phyloP scores from a whole-genome alignment of 2,329 filamentous ascomycete species.

The Chrysoporthe cubensis region DNA sequence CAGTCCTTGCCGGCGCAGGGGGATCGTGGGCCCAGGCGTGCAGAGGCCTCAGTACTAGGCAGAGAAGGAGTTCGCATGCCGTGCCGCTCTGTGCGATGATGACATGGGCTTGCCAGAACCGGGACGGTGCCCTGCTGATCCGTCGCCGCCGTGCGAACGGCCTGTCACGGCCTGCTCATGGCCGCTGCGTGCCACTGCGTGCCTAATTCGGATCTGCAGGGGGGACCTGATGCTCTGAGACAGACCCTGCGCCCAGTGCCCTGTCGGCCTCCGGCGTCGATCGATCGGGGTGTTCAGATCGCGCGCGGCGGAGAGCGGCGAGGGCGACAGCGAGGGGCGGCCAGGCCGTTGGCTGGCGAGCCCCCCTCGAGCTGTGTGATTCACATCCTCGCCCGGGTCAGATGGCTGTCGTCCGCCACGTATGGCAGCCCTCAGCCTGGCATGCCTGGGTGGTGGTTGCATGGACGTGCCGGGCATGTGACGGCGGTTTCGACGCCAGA shows the following conservation, averaged over 20 bases:
- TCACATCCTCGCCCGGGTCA: background rate
- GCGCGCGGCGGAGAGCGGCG: background rate
- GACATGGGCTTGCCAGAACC: background rate
- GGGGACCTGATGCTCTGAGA: background rate
- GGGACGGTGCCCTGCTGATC: slow-evolving; percentile 1
- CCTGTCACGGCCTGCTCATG: background rate
- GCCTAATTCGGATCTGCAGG: background rate
- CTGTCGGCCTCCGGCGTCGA: background rate
- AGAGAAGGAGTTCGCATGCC: background rate
- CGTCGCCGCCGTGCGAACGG: background rate
- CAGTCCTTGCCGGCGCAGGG: background rate
- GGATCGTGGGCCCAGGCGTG: background rate
- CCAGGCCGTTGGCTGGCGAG: too few species aligned
- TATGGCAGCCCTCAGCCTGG: slow-evolving; percentile 7
- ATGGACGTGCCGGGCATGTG: slow-evolving; percentile 1
- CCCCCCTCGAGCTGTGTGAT: background rate
- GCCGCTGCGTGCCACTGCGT: background rate
- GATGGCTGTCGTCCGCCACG: background rate
- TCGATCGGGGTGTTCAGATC: background rate
- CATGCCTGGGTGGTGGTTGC: background rate
- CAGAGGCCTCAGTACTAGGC: too few species aligned
- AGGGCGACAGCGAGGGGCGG: background rate
- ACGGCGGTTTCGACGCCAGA: background rate
- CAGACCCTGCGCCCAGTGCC: background rate
- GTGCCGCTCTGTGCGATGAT: slow-evolving; percentile 3